Base-by-base conservation (phyloP, 2,329 filamentous ascomycete species). In the Fusarium solani-melongenae region DNA sequence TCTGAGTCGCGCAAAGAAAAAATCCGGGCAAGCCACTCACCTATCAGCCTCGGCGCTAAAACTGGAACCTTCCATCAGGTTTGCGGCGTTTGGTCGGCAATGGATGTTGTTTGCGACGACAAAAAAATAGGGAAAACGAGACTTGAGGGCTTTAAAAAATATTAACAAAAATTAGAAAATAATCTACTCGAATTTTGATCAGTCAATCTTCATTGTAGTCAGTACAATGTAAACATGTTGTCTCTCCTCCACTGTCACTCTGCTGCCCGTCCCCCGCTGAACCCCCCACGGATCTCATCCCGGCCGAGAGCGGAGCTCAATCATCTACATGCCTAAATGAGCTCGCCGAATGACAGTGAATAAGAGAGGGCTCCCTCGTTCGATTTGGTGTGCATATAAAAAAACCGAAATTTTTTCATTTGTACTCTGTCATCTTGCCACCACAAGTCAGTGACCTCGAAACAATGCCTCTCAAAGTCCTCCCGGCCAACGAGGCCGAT, bases 401-500 rank as follows among this genome's bases (percentile, higher is more conserved):
- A 22, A 6, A 8, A 27, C 11, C 11, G 17, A 51, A 2, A 31
- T 6, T 51, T 31, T 31, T 51, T 29, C 24, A 29, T 10, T 6
- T n/a, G 10, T 11, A 11, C 44, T 11, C 10, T 10, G 9, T 11
- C 9, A 29, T 29, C 2, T 49, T n/a, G 1, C 9, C 24, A 14
- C 27, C 4, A 51, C 24, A 51, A 31, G 17, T 29, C 10, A 17
- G 17, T 8, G 29, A 34, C 14, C 33, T 17, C 31, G 10, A 15
- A 20, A 67, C 12, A 10, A 86, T 86, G 84, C 79, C 81, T 49
- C 82, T 86, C 29, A 70, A 81, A 74, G 72, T 84, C 15, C 74
- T 79, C 10, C 74, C 76, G 24, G 82, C 83, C 20, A 80, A 71
- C 7, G 80, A 79, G 46, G 78, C 78, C 39, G 84, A 86, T 73